phyloP scores from a whole-genome alignment of 202 grass and related monocot species.

The Carex arenaria region DNA sequence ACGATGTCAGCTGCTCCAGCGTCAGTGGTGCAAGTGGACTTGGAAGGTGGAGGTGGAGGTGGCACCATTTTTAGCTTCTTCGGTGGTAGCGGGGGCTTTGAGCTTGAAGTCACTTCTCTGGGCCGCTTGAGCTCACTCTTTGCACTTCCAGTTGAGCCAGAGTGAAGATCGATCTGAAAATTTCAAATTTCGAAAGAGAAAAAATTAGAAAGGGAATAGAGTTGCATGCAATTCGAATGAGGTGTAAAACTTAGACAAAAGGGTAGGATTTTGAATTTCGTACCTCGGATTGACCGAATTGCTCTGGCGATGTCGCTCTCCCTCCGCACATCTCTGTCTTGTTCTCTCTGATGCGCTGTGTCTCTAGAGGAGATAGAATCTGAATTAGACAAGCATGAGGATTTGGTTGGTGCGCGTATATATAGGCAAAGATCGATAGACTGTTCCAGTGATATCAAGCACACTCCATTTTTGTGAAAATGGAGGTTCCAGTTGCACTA shows the following conservation, averaged over 20 bases:
- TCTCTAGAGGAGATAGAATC: neutral
- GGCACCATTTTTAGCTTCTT: neutral
- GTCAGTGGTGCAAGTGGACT: neutral
- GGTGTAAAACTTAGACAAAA: neutral
- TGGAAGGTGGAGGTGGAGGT: neutral
- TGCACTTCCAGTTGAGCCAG: neutral
- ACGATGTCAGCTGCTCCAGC: neutral
- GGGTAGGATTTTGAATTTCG: slow-evolving; percentile 7
- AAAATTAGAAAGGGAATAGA: neutral
- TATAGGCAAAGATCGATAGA: neutral
- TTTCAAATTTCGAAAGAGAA: slow-evolving; percentile 16
- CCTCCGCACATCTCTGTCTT: slow-evolving; percentile 11
- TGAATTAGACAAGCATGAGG: neutral
- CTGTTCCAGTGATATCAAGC: neutral
- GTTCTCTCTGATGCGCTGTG: neutral
- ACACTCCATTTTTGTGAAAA: neutral
- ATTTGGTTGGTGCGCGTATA: neutral
- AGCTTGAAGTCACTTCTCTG: neutral
- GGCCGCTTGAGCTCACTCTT: neutral
- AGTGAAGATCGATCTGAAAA: slow-evolving; percentile 10
- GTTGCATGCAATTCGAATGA: slow-evolving; percentile 6
- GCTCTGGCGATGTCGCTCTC: neutral
- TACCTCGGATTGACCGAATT: slow-evolving; percentile 12
- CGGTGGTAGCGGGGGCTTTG: neutral
- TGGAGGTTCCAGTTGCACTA: neutral